A percentile compares a stretch with the other conserved stretches of the same genome.
These are phyloP conservation scores for Nicotiana otophora DNA, from an alignment of 257 asterid genomes.

Conservation along the genomic window DNA sequence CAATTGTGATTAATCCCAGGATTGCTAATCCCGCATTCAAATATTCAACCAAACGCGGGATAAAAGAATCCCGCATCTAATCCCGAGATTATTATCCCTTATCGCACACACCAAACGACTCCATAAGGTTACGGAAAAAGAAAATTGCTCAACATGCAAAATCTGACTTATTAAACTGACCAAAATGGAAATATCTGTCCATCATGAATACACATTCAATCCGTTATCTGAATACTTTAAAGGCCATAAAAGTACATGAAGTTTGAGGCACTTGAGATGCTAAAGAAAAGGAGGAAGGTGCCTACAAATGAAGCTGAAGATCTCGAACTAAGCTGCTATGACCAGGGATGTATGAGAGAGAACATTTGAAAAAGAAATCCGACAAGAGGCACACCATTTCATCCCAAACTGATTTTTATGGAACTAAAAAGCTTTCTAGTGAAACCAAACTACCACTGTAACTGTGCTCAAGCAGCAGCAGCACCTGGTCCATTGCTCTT, in stretches of 20 bases:
- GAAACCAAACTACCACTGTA: neutral
- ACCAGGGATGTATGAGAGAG: no score
- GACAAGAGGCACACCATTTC: no score
- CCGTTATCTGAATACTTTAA: neutral
- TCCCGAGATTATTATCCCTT: no score
- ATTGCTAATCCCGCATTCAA: no score
- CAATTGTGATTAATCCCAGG: no score
- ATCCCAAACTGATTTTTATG: neutral
- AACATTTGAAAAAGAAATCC: no score
- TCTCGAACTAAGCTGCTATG: no score
- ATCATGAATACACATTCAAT: neutral
- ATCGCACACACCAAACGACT: no score
- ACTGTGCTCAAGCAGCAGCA: conserved; percentile 25
- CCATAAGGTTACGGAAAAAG: neutral
- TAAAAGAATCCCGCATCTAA: no score
- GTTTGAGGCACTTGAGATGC: neutral
- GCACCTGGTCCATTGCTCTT: conserved; percentile 22
- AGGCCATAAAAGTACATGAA: neutral
- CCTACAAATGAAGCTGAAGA: neutral
- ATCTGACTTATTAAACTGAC: neutral
- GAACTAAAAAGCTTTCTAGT: neutral
- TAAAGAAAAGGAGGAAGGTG: neutral
- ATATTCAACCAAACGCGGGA: no score
- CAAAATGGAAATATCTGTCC: neutral
- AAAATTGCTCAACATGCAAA: neutral